These are phyloP conservation scores for Boletus speciosus DNA, from an alignment of 768 basidiomycete species.

Conservation along the genomic window DNA sequence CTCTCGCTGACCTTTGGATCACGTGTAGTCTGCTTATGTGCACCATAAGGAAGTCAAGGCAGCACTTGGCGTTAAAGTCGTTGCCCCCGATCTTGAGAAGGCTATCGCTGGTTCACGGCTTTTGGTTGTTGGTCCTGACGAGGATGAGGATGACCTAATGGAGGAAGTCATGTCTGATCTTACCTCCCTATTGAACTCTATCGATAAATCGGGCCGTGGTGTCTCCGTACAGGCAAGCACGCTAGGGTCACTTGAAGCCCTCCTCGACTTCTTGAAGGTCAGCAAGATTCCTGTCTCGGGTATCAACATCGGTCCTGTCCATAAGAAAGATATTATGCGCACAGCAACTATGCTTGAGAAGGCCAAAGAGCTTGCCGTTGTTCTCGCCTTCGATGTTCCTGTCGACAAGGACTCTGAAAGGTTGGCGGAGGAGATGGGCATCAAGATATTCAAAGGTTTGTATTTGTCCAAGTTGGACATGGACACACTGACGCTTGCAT, in stretches of 20 bases:
- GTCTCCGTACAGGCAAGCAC: conserved; percentile 98
- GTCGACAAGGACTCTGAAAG: conserved; percentile 93
- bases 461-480: not conserved
- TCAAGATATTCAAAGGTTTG: conserved; percentile 89
- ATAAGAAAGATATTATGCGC: conserved; percentile 93
- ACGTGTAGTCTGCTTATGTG: conserved; percentile 80
- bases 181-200: conserved; percentile 79
- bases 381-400: conserved; percentile 94
- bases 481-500: conserved; percentile 3
- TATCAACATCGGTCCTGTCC: conserved; percentile 96
- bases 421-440: conserved; percentile 90
- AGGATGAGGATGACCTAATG: conserved; percentile 91
- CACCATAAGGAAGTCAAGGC: conserved; percentile 98
- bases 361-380: conserved; percentile 90
- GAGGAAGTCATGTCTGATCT: conserved; percentile 98
- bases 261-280: conserved; percentile 90
- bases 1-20: conserved; percentile 2
- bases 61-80: conserved; percentile 92
- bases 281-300: conserved; percentile 98
- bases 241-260: conserved; percentile 92
- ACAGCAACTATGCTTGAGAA: conserved; percentile 92
- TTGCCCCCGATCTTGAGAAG: conserved; percentile 93
- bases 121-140: conserved; percentile 89
- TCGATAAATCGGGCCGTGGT: conserved; percentile 94
- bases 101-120: conserved; percentile 96